Base-by-base conservation (phyloP, 2,329 filamentous ascomycete species). In the Sclerotinia trifoliorum region DNA sequence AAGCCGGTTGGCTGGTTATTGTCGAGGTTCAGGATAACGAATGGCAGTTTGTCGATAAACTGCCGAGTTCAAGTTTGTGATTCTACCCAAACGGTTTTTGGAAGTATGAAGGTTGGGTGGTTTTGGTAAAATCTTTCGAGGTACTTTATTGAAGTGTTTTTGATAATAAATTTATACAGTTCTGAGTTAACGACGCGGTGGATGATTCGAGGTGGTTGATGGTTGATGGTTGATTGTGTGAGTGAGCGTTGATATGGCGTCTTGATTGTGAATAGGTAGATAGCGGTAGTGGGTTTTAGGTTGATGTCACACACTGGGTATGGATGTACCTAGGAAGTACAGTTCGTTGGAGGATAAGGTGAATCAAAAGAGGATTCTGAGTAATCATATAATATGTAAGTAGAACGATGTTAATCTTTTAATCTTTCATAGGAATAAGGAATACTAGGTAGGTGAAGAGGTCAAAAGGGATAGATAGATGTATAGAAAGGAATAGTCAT, bases 1-100 rank as follows among this genome's bases (percentile, higher is more conserved):
- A 29, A 67, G 17, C 65, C 56, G 65, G 65, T 65, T 60, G 67
- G 67, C 29, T 66, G 61, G 52, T 48, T 64, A 55, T 57, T 57
- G 52, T 68, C 35, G 66, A 64, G 66, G 51, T 21, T 54, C 61
- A 48, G 49, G 48, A 56, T 56, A 68, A 68, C 21, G 66, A 63
- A 64, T 32, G 35, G 39, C n/a, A 46, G 48, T 35, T 51, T 62
- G 63, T 35, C 49, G 63, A 46, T 49, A 32, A 58, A 48, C 63
- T 66, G 63, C 63, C 63, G 35, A 58, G 63, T 48, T 65, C 63
- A 57, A 57, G 26, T 48, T 29, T 29, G 29, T 58, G 52, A 57
- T 49, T 66, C 51, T 42, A 66, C 15, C 24, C 32, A 19, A 26
- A 24, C 4, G 17, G 49, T 56, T 46, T 51, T 5, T n/a, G 32